phyloP scores from a whole-genome alignment of 352 stramenopile species.

The Globisporangium nodosum region DNA sequence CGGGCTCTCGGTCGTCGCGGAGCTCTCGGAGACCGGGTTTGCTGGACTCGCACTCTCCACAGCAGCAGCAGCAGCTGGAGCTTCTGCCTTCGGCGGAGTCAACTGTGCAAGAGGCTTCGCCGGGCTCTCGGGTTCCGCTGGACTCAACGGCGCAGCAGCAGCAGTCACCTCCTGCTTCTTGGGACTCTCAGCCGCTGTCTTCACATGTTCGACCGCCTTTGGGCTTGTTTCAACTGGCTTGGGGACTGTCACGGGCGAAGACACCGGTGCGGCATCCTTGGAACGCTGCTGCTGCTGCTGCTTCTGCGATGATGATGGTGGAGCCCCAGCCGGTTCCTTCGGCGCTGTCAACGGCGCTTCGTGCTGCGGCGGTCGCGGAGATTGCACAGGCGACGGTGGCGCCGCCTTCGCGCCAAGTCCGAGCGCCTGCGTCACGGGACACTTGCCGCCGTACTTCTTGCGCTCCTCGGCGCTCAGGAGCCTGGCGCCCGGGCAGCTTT shows the following conservation, averaged over 20 bases:
- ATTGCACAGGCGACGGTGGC: background rate
- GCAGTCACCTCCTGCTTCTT: conserved; percentile 6
- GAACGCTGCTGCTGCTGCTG: conserved; percentile 6
- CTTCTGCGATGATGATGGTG: background rate
- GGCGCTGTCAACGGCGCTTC: conserved; percentile 4
- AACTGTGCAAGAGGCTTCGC: background rate
- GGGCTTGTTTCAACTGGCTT: background rate
- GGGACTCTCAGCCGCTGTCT: background rate
- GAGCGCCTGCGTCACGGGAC: conserved; percentile 32
- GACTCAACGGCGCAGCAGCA: background rate
- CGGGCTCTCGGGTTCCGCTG: conserved; percentile 11
- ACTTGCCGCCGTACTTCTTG: conserved; percentile 34
- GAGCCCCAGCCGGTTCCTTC: conserved; percentile 9
- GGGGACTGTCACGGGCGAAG: background rate
- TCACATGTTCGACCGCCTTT: background rate
- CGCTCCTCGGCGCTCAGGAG: conserved; percentile 24
- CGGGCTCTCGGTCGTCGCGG: background rate
- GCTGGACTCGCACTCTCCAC: conserved; percentile 5
- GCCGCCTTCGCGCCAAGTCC: conserved; percentile 2
- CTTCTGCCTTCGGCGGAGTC: background rate
- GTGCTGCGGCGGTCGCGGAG: background rate
- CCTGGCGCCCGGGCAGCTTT: conserved; percentile 21
- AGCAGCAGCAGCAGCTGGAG: background rate
- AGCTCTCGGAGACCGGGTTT: background rate
- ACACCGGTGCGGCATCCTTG: conserved; percentile 3